These are phyloP conservation scores for Trichomonas tenax DNA, from an alignment of 208 protist species.

Conservation along the genomic window DNA sequence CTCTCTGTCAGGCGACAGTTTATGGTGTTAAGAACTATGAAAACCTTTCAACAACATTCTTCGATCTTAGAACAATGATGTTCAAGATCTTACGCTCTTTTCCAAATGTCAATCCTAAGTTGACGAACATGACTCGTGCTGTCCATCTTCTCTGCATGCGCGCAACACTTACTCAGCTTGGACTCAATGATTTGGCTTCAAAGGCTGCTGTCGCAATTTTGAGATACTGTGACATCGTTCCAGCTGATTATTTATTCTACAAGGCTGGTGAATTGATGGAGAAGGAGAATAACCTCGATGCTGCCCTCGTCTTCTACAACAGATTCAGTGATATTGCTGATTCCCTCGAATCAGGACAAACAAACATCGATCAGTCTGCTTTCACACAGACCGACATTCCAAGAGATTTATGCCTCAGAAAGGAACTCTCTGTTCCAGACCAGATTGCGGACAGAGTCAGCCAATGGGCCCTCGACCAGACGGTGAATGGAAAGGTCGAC, in stretches of 20 bases:
- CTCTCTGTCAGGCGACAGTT: neutral
- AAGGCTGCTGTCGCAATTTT: neutral
- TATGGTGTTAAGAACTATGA: neutral
- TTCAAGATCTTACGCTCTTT: neutral
- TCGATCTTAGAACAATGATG: neutral
- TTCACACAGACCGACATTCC: neutral
- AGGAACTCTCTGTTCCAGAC: neutral
- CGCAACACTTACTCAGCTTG: neutral
- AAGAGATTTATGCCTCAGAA: neutral
- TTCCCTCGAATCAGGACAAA: neutral
- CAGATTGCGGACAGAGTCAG: neutral
- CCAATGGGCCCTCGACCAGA: neutral
- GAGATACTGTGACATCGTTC: neutral
- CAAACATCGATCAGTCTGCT: neutral
- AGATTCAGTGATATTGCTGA: slow-evolving; percentile 8
- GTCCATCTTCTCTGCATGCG: neutral
- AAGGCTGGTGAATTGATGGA: neutral
- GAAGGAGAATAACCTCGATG: neutral
- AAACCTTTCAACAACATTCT: neutral
- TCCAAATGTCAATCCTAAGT: neutral
- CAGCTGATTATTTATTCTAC: slow-evolving; percentile 2
- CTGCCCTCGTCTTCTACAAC: neutral
- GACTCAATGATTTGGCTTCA: neutral
- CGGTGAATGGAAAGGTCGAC: neutral
- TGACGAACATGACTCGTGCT: neutral